Evolutionary conservation across 495 filamentous ascomycete genomes (phyloP).

Genomic region (Penicillium taxi): DNA sequence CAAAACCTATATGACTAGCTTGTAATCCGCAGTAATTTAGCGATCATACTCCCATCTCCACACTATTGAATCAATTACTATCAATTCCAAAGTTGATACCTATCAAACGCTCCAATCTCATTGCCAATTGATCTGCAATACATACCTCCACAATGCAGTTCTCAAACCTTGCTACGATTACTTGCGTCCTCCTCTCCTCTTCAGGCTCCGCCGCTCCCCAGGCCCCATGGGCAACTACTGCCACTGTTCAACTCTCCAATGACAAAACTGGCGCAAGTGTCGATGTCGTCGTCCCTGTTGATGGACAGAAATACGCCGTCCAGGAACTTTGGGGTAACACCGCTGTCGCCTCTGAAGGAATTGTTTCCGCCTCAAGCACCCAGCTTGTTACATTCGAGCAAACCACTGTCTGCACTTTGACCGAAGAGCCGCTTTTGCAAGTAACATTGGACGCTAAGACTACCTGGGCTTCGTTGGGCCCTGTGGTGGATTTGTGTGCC

Average conservation of each 20-base stretch:
- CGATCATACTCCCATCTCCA: too few species aligned
- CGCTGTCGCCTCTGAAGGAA: slow-evolving; percentile 11
- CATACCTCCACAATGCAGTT: slow-evolving; percentile 17
- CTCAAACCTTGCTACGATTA: slow-evolving; percentile 7
- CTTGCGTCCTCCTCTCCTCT: slow-evolving; percentile 12
- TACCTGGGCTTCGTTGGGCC: slow-evolving; percentile 7
- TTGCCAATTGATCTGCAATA: too few species aligned
- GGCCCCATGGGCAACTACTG: slow-evolving; percentile 3
- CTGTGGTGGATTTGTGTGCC: slow-evolving; percentile 12
- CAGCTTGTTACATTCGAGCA: slow-evolving; percentile 13
- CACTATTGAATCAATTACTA: too few species aligned
- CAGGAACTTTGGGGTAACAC: slow-evolving; percentile 20
- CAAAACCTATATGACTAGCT: too few species aligned
- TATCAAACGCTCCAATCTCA: too few species aligned
- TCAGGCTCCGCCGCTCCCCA: too few species aligned
- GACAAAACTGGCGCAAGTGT: slow-evolving; percentile 15
- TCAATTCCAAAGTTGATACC: too few species aligned
- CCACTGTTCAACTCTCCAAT: slow-evolving; percentile 18
- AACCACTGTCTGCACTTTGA: slow-evolving; percentile 15
- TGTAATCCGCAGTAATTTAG: too few species aligned
- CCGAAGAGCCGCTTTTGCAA: slow-evolving; percentile 1
- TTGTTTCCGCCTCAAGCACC: slow-evolving; percentile 20
- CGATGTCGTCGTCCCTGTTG: slow-evolving; percentile 13
- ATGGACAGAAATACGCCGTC: slow-evolving; percentile 14
- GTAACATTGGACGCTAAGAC: slow-evolving; percentile 7